Evolutionary conservation across 73 alveolate species (phyloP), one percentile per base, ranked within the genome.

Genomic region (Symbiodinium natans): DNA sequence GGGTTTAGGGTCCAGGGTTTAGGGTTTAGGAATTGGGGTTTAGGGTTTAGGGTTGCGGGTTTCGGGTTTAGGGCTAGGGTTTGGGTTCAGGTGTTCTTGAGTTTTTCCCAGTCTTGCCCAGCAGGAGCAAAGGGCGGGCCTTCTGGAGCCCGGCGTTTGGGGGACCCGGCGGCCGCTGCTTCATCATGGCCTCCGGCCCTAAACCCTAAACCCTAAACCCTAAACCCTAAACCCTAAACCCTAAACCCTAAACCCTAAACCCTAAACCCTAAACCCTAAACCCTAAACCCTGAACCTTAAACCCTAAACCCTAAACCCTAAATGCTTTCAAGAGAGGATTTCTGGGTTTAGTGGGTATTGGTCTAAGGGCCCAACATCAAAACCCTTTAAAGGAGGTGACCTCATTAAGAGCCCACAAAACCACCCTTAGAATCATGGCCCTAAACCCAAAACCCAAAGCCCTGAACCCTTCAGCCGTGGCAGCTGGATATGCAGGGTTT

Each of bases 91-190:
- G n/a, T n/a, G n/a, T n/a, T n/a, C n/a, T n/a, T n/a, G n/a, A n/a
- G n/a, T n/a, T n/a, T n/a, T n/a, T n/a, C n/a, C n/a, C n/a, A n/a
- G 63, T 25, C 63, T 25, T 25, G 63, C 63, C 63, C 63, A 5
- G 63, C 38, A 6, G n/a, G n/a, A n/a, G n/a, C n/a, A n/a, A n/a
- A n/a, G n/a, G n/a, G 77, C 77, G 77, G 7, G 40, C 77, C 77
- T 63, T 63, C 77, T 63, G 77, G 77, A 63, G 77, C 77, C 36
- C 77, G 7, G 77, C 77, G 34, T 63, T 63, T 27, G 77, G 77
- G 25, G 77, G 77, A 2, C 77, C 77, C 17, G 77, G 77, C 3
- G 77, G 77, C 15, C 77, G 77, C 40, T 63, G 77, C 77, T 63
- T 63, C 77, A 63, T 63, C 77, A 27, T 27, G 34, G 77, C 31